Conservation (phyloP, 2,329 filamentous ascomycete genomes). For the Colletotrichum sojae region DNA sequence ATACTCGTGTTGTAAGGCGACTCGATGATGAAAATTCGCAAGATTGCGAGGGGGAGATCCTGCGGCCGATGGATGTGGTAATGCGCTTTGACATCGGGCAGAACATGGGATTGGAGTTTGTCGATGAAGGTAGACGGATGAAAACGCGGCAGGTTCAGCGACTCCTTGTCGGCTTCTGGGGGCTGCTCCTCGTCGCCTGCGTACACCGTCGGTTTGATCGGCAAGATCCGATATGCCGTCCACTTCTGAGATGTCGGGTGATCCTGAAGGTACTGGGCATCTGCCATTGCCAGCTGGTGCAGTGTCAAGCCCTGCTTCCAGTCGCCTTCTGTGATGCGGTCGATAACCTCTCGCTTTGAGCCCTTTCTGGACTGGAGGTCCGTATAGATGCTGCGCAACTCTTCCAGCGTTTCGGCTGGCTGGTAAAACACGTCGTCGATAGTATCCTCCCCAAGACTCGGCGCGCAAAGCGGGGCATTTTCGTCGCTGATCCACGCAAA, state of each 20-base stretch:
- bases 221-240: conserved; percentile 73
- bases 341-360: conserved; percentile 74
- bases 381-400: conserved; percentile 76
- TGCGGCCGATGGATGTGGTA: conserved; percentile 83
- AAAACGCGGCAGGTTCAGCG: conserved; percentile 75
- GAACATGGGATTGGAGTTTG: conserved; percentile 80
- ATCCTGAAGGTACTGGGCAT: conserved; percentile 76
- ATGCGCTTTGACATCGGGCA: conserved; percentile 86
- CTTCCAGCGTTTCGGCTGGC: conserved; percentile 74
- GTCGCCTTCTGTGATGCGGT: conserved; percentile 76
- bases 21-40: conserved; percentile 86
- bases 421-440: conserved; percentile 78
- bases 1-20: conserved; percentile 79
- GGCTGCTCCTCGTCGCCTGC: conserved; percentile 54
- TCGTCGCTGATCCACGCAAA: conserved; percentile 83
- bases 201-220: conserved; percentile 58
- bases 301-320: conserved; percentile 76
- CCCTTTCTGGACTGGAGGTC: conserved; percentile 72
- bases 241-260: conserved; percentile 75
- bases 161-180: conserved; percentile 57
- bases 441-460: conserved; percentile 66
- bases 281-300: conserved; percentile 79
- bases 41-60: conserved; percentile 76
- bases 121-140: conserved; percentile 85
- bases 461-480: conserved; percentile 71